These are phyloP conservation scores for Fusarium circinatum DNA, from an alignment of 2,329 filamentous ascomycete genomes.

Conservation along the genomic window DNA sequence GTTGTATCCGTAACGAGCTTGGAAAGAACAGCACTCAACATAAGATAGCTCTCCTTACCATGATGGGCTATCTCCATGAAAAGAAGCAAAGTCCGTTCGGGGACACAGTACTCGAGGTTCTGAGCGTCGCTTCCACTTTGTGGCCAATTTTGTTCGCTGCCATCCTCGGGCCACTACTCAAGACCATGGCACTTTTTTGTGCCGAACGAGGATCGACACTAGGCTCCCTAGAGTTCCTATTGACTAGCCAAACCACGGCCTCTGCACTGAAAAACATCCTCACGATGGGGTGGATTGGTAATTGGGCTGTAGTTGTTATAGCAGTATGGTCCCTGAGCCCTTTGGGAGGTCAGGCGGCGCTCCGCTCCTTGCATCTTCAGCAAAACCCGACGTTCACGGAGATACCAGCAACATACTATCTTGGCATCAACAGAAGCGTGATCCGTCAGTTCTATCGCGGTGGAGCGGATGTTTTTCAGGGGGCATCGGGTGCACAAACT, in stretches of 20 bases:
- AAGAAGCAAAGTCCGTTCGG: background rate
- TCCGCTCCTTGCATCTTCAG: background rate
- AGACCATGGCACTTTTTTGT: background rate
- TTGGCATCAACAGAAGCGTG: background rate
- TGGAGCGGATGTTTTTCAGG: no score
- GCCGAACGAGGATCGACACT: background rate
- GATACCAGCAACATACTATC: background rate
- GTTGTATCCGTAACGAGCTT: no score
- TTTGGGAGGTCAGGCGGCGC: background rate
- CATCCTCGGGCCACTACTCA: background rate
- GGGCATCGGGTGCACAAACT: no score
- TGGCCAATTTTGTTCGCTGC: conserved; percentile 21
- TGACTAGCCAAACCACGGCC: background rate
- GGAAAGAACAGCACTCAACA: no score
- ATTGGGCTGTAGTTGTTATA: background rate
- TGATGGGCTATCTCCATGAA: background rate
- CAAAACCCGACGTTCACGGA: rapidly evolving
- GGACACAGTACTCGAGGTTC: background rate
- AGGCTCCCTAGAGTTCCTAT: background rate
- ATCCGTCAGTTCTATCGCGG: no score
- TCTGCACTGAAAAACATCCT: background rate
- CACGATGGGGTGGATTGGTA: background rate
- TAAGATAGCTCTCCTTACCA: no score
- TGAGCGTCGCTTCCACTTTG: background rate
- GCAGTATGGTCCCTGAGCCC: background rate